These are phyloP conservation scores for Colletotrichum phormii DNA, from an alignment of 2,329 filamentous ascomycete species.

Conservation along the genomic window DNA sequence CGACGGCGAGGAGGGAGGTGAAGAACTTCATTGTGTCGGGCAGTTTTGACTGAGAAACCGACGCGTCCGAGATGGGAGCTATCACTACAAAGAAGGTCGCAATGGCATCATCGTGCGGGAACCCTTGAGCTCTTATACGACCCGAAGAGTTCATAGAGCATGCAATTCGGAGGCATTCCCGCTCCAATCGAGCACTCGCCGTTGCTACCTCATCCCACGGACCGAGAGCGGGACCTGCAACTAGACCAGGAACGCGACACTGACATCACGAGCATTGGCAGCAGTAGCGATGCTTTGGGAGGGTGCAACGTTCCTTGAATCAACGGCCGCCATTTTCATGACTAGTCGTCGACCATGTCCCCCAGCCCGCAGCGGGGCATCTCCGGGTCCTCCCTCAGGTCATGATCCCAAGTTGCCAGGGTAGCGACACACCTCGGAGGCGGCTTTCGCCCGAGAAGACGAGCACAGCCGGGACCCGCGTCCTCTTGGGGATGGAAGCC, in stretches of 20 bases:
- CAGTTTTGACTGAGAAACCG: not conserved
- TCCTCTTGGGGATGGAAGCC: not conserved
- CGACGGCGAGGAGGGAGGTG: constrained; percentile 34
- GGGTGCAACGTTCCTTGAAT: not conserved
- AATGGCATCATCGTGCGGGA: not conserved
- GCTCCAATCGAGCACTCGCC: not conserved
- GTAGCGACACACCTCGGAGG: constrained; percentile 5
- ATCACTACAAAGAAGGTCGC: not conserved
- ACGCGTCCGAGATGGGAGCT: not conserved
- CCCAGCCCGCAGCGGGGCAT: constrained; percentile 25
- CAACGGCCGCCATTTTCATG: constrained; percentile 2
- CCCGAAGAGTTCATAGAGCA: not conserved
- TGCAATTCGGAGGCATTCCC: not conserved
- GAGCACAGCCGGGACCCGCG: constrained; percentile 6
- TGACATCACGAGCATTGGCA: constrained; percentile 35
- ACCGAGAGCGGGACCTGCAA: constrained; percentile 26
- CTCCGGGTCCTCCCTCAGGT: constrained; percentile 18
- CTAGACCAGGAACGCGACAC: constrained; percentile 12
- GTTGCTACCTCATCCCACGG: not conserved
- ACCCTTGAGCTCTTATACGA: constrained; percentile 14
- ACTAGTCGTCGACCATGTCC: constrained; percentile 19
- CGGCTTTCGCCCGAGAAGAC: constrained; percentile 25
- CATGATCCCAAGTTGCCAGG: not conserved
- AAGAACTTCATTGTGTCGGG: constrained; percentile 37
- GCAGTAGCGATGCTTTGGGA: not conserved